Percentiles rank a stretch among this genome's conserved stretches.
phyloP scores from a whole-genome alignment of 1,284 basidiomycete species.

The Ustilago trichophora region DNA sequence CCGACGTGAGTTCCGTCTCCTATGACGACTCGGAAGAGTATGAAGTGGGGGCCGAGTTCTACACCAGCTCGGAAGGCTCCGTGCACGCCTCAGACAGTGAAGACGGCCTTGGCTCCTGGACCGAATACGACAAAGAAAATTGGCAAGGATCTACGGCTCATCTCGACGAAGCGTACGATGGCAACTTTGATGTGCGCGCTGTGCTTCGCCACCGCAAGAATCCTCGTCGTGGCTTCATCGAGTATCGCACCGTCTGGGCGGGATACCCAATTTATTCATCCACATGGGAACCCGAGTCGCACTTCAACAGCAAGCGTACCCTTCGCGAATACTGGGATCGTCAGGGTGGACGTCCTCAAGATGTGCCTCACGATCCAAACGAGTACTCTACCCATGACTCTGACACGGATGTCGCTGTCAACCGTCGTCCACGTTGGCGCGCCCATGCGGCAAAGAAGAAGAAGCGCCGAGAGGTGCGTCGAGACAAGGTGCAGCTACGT shows the following conservation, averaged over 20 bases:
- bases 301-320: constrained; percentile 23
- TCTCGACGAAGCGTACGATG: constrained; percentile 34
- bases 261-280: constrained; percentile 39
- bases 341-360: constrained; percentile 29
- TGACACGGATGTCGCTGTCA: constrained; percentile 33
- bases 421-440: constrained; percentile 24
- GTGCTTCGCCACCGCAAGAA: constrained; percentile 36
- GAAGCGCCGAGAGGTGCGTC: constrained; percentile 26
- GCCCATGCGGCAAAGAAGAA: constrained; percentile 35
- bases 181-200: constrained; percentile 20
- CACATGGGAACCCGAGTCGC: constrained; percentile 32
- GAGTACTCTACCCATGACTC: constrained; percentile 20
- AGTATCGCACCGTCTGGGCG: constrained; percentile 37
- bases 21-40: constrained; percentile 23
- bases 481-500: constrained; percentile 22
- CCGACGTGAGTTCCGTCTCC: constrained; percentile 21
- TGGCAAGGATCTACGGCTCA: constrained; percentile 34
- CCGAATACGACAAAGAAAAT: constrained; percentile 15
- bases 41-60: constrained; percentile 9
- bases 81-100: constrained; percentile 33
- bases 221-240: constrained; percentile 27
- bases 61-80: constrained; percentile 46
- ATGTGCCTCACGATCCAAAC: constrained; percentile 2
- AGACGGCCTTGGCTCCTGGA: constrained; percentile 29
- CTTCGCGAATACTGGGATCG: constrained; percentile 37